Evolutionary conservation across 2,329 filamentous ascomycete genomes (phyloP).

Genomic region (Ophiostoma himal-ulmi): DNA sequence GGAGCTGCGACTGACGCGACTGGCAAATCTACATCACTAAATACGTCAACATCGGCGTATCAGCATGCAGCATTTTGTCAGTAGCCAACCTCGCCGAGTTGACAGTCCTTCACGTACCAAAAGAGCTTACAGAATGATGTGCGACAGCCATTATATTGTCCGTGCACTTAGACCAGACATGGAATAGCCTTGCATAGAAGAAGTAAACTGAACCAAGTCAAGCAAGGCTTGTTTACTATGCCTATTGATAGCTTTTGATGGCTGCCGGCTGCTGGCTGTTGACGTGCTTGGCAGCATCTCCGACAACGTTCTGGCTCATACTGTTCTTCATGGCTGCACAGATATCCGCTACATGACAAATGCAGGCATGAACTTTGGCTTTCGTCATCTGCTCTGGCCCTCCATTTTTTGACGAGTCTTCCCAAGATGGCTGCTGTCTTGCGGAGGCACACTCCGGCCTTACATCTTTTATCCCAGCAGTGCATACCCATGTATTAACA

Average conservation of each 20-base stretch:
- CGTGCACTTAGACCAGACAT: background rate
- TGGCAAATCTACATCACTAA: background rate
- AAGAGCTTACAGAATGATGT: background rate
- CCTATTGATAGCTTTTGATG: background rate
- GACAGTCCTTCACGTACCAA: background rate
- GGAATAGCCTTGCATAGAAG: background rate
- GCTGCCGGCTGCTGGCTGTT: background rate
- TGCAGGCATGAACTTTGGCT: background rate
- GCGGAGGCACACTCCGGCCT: too few relatives aligned
- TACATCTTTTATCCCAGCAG: too few relatives aligned
- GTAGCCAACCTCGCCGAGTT: background rate
- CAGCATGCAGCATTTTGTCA: background rate
- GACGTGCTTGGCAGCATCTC: background rate
- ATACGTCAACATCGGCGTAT: background rate
- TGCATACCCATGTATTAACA: background rate
- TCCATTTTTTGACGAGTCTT: background rate
- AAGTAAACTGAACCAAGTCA: background rate
- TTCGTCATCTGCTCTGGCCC: background rate
- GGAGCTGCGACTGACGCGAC: background rate
- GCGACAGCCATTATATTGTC: background rate
- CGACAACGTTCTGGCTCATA: background rate
- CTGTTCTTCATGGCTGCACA: background rate
- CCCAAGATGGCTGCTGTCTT: background rate
- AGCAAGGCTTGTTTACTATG: background rate
- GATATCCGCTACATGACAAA: constrained; percentile 6